Percentiles rank a stretch among this genome's conserved stretches.
Evolutionary conservation across 1,284 basidiomycete species (phyloP).

Genomic region (Austroboletus novae-zelandiae): DNA sequence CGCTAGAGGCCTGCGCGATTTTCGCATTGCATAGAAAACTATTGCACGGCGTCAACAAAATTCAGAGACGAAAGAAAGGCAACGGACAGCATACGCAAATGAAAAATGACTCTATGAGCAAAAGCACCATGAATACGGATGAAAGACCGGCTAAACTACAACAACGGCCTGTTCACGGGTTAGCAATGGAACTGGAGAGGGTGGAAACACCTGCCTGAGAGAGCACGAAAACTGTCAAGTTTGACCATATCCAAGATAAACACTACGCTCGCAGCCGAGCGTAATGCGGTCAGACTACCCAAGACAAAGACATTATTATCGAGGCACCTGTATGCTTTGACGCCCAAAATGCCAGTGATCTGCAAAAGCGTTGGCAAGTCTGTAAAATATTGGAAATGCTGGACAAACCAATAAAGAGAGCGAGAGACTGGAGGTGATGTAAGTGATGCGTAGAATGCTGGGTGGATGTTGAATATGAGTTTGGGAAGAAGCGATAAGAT

Average conservation of each 20-base stretch:
- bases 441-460: constrained; percentile 42
- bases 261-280: constrained; percentile 40
- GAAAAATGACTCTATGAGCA: constrained; percentile 54
- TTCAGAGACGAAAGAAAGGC: not conserved
- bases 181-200: not conserved
- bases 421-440: constrained; percentile 39
- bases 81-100: constrained; percentile 60
- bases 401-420: constrained; percentile 46
- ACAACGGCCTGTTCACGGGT: constrained; percentile 16
- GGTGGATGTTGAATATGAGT: not conserved
- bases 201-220: constrained; percentile 41
- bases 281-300: constrained; percentile 40
- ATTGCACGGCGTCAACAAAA: constrained; percentile 3
- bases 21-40: constrained; percentile 61
- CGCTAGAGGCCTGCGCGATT: constrained; percentile 47
- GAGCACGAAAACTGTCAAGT: constrained; percentile 38
- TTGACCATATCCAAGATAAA: constrained; percentile 43
- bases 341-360: constrained; percentile 62
- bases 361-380: constrained; percentile 22
- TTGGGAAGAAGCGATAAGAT: not conserved
- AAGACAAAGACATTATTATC: constrained; percentile 55
- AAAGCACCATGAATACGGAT: constrained; percentile 48
- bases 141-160: constrained; percentile 31
- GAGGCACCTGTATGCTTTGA: constrained; percentile 66
- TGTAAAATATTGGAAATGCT: not conserved